Evolutionary conservation across 805 yeast species (phyloP).

Genomic region (Lipomyces spencermartinsiae): DNA sequence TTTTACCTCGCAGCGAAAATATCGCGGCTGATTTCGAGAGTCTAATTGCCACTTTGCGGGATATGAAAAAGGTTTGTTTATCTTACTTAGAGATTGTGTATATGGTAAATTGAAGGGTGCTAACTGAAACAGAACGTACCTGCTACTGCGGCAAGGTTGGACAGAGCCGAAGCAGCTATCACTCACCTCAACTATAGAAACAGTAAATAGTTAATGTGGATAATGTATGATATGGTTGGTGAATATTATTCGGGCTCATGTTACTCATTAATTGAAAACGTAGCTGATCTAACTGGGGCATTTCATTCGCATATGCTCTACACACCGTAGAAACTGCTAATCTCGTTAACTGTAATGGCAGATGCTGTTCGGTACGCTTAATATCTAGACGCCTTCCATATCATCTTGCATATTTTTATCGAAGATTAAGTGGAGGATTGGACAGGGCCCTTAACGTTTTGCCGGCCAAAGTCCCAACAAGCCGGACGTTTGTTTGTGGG

Average conservation of each 20-base stretch:
- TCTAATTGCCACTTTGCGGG: conserved; percentile 21
- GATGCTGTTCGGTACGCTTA: too few relatives aligned
- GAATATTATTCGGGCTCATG: not conserved
- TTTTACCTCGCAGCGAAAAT: conserved; percentile 18
- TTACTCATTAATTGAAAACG: not conserved
- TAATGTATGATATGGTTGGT: not conserved
- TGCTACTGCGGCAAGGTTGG: conserved; percentile 20
- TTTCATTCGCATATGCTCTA: too few relatives aligned
- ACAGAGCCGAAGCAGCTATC: conserved; percentile 31
- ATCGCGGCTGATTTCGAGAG: conserved; percentile 22
- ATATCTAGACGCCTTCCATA: too few relatives aligned
- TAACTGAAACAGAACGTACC: conserved; percentile 20
- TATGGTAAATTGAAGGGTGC: not conserved
- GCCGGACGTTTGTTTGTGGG: not conserved
- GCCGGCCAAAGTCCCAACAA: too few relatives aligned
- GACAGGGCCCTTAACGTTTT: too few relatives aligned
- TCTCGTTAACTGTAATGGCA: too few relatives aligned
- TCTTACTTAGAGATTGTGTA: not conserved
- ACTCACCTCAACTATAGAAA: conserved; percentile 14
- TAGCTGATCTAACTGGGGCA: too few relatives aligned
- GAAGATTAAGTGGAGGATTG: too few relatives aligned
- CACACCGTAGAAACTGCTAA: too few relatives aligned
- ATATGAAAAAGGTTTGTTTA: conserved; percentile 31
- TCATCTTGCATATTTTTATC: too few relatives aligned
- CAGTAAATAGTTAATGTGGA: not conserved